These are phyloP conservation scores for Cucurbita pepo DNA, from an alignment of 306 rosid genomes.

Conservation along the genomic window DNA sequence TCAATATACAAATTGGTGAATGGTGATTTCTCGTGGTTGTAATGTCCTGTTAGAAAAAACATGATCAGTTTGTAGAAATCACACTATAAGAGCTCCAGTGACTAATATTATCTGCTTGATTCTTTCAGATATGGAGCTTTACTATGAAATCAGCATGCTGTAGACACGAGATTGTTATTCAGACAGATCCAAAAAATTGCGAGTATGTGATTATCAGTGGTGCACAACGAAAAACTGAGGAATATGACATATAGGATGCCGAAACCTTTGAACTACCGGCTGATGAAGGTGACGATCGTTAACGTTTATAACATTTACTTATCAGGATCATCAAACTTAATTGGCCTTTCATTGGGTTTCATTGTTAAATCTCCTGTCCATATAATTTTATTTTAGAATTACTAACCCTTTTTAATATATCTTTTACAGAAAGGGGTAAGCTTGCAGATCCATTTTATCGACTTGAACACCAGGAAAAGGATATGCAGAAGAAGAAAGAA, in stretches of 20 bases:
- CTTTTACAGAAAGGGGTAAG: constrained; percentile 49
- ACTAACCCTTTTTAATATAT: not conserved
- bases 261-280: constrained; percentile 78
- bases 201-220: constrained; percentile 71
- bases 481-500: constrained; percentile 77
- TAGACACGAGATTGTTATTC: constrained; percentile 70
- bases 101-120: constrained; percentile 2
- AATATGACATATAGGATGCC: constrained; percentile 69
- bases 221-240: constrained; percentile 61
- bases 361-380: not conserved
- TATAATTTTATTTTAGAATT: no score
- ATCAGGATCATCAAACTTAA: not conserved
- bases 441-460: constrained; percentile 93
- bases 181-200: constrained; percentile 84
- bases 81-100: not conserved
- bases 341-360: not conserved
- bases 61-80: not conserved
- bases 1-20: not conserved
- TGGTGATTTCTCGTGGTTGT: not conserved
- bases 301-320: not conserved
- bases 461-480: constrained; percentile 84
- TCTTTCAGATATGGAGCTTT: constrained; percentile 86
- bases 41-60: not conserved
- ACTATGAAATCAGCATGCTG: constrained; percentile 86
- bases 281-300: constrained; percentile 56